Evolutionary conservation across 1,284 basidiomycete species (phyloP), one percentile per base, ranked within the genome.

Genomic region (Ceratobasidium sp.): DNA sequence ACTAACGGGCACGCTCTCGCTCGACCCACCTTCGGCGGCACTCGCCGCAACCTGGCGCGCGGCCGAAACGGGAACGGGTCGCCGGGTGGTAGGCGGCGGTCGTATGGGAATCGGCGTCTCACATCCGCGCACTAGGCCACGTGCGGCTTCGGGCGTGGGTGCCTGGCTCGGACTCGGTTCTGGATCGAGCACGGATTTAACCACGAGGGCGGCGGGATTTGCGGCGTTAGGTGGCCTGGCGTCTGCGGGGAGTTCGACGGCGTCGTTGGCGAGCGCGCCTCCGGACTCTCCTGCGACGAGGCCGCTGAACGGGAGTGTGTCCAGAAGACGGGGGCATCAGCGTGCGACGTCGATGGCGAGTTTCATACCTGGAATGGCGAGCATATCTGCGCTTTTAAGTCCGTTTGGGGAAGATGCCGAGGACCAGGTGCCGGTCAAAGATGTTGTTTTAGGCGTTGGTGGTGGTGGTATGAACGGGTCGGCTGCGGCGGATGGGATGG

Each of bases 1-100:
- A 81, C 88, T 97, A 39, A 86, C 90, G n/a, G 95, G 95, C 2
- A 89, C 87, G 0, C 86, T 93, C 71, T 87, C 89, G 42, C 83
- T 92, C 63, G 87, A 87, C 75, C 85, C 85, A 49, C 80, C 81
- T 20, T 82, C 86, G 5, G 83, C 87, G 82, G 83, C 51, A 76
- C 80, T 46, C 44, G 67, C 79, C 7, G 51, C 40, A 5, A 67
- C 13, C 15, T 76, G 73, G 73, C 61, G 81, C 56, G 39, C 82
- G 80, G 60, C 81, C 64, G 60, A 82, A 49, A 51, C 80, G 2
- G 64, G 77, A 58, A 64, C 70, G 58, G 44, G 63, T 13, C 61
- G 78, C 7, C 53, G 67, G 15, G 61, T 79, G 9, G 71, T 77
- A 15, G 75, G 77, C 26, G 77, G 78, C 12, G 78, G 78, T 3